A percentile compares a stretch with the other conserved stretches of the same genome.
Conservation (phyloP, 306 rosid genomes). For the Delonix regia region DNA sequence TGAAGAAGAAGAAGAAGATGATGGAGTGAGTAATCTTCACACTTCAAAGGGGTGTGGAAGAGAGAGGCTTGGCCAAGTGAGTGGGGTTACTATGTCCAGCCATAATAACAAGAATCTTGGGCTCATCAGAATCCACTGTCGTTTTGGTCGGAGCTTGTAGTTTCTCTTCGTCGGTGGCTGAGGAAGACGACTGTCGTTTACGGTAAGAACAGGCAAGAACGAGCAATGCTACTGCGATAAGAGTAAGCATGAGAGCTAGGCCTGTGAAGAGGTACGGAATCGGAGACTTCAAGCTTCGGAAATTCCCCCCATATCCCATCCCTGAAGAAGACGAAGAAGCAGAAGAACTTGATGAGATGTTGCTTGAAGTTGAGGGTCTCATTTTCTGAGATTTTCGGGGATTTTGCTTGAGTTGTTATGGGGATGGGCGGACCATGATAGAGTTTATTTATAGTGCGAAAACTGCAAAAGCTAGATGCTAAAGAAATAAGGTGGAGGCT, state of each 20-base stretch:
- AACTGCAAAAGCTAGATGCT: not conserved
- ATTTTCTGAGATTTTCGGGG: slow-evolving; percentile 19
- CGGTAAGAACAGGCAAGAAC: slow-evolving; percentile 59
- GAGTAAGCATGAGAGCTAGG: slow-evolving; percentile 53
- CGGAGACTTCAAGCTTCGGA: slow-evolving; percentile 62
- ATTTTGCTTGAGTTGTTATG: not conserved
- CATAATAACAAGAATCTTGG: slow-evolving; percentile 80
- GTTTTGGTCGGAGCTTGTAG: not conserved
- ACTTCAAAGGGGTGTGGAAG: slow-evolving; percentile 25
- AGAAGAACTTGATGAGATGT: slow-evolving; percentile 26
- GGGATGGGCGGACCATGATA: not conserved
- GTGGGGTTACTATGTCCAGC: slow-evolving; percentile 83
- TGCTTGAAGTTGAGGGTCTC: slow-evolving; percentile 33
- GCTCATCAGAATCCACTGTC: slow-evolving; percentile 43
- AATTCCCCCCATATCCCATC: not conserved
- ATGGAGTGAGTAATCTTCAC: not conserved
- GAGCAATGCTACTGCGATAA: slow-evolving; percentile 54
- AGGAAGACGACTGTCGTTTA: slow-evolving; percentile 7
- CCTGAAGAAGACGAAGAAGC: not conserved
- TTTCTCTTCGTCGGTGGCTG: slow-evolving; percentile 30
- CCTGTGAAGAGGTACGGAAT: slow-evolving; percentile 74
- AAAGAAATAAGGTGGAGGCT: too few species aligned
- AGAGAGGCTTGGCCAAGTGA: slow-evolving; percentile 69
- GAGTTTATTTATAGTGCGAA: not conserved
- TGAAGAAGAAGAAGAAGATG: not conserved